Conservation (phyloP, 2,329 filamentous ascomycete genomes). For the Fusarium chuoi region DNA sequence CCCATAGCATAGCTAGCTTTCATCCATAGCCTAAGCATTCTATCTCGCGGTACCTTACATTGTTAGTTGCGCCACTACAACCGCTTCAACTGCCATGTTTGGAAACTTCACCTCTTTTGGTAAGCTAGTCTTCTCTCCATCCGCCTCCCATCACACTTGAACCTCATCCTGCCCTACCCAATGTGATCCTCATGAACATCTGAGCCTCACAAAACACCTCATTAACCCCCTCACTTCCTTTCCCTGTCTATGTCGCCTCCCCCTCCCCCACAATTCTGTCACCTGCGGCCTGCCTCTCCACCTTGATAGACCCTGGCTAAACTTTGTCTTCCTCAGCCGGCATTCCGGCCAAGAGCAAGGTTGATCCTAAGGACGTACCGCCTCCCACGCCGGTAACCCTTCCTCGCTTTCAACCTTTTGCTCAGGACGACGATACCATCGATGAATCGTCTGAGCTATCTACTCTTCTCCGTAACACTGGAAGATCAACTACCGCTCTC, state of each 20-base stretch:
- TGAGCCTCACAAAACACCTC: conserved; percentile 33
- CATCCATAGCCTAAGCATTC: conserved; percentile 6
- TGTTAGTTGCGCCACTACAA: conserved; percentile 34
- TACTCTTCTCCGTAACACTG: conserved; percentile 62
- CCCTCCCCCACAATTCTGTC: conserved; percentile 27
- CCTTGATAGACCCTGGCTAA: conserved; percentile 37
- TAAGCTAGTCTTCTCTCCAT: conserved; percentile 45
- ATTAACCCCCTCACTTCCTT: conserved; percentile 30
- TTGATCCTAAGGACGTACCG: conserved; percentile 64
- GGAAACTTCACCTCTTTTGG: conserved; percentile 54
- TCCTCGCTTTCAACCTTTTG: conserved; percentile 57
- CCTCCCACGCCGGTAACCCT: conserved; percentile 65
- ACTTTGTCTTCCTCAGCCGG: conserved; percentile 40
- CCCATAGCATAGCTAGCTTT: not conserved
- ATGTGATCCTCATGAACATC: not conserved
- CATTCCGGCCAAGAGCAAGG: conserved; percentile 43
- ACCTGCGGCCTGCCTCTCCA: conserved; percentile 18
- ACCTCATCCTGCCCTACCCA: not conserved
- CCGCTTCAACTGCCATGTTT: conserved; percentile 52
- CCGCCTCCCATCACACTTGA: not conserved
- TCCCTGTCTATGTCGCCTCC: conserved; percentile 8
- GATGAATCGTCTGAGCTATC: conserved; percentile 55
- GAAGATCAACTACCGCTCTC: conserved; percentile 56
- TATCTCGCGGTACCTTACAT: conserved; percentile 27
- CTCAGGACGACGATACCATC: conserved; percentile 45